phyloP scores from a whole-genome alignment of 192 early-diverging fungal genomes.

The Pilaira anomala region DNA sequence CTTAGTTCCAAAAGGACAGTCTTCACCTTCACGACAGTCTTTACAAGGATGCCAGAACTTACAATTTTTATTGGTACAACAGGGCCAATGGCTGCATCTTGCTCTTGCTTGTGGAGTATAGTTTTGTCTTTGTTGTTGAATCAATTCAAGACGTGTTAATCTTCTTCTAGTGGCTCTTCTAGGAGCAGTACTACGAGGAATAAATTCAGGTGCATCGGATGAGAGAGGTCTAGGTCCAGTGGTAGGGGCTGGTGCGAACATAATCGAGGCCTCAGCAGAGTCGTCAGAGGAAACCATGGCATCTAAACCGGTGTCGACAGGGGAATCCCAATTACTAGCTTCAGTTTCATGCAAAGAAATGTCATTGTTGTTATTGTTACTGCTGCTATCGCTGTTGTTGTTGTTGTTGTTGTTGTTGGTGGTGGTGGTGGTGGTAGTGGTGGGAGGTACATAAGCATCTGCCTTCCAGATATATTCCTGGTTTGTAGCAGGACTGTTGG shows the following conservation, averaged over 20 bases:
- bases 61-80: slow-evolving; percentile 54
- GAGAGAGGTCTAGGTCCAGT: background rate
- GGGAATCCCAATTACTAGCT: background rate
- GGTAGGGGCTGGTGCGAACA: background rate
- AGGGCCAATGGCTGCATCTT: slow-evolving; percentile 47
- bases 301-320: too few relatives aligned
- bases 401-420: background rate
- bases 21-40: slow-evolving; percentile 32
- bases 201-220: background rate
- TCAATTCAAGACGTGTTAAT: slow-evolving; percentile 19
- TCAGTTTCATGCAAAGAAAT: too few relatives aligned
- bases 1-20: slow-evolving; percentile 5
- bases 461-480: slow-evolving; percentile 5
- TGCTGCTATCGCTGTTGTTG: background rate
- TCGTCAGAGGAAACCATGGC: background rate
- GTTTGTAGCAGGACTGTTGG: background rate
- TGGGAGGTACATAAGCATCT: background rate
- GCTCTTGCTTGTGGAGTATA: slow-evolving; percentile 22
- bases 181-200: background rate
- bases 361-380: background rate
- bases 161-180: slow-evolving; percentile 11
- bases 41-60: slow-evolving; percentile 45
- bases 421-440: too few relatives aligned
- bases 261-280: background rate
- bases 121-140: slow-evolving; percentile 20